Evolutionary conservation across 2,329 filamentous ascomycete species (phyloP), one percentile per base, ranked within the genome.

Genomic region (Fonsecaea pedrosoi): DNA sequence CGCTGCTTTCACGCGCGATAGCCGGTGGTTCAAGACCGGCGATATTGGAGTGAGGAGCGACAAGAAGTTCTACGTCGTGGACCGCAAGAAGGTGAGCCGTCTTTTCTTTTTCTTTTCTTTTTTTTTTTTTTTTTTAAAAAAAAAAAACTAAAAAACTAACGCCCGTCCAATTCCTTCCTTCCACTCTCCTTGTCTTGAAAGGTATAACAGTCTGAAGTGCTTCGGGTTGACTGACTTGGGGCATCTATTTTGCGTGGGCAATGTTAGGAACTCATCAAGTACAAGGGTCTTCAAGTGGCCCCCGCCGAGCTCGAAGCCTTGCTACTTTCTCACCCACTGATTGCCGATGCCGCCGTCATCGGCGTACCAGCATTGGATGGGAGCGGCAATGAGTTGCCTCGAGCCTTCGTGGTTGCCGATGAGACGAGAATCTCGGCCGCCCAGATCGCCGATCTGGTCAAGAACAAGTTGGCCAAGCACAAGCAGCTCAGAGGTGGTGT

Each of bases 51-150:
- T 92, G 70, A 86, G 90, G 73, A 91, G 96, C 74, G 62, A 69
- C 6, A 91, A 90, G n/a, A 91, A 95, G 75, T 91, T 96, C 74
- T 97, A 89, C 81, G 93, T 97, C 75, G 96, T 93, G 0, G 94
- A 97, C 75, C 89, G 94, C 6, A 83, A 92, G 40, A 93, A 92
- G 81, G 83, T 70, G 58, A 38, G 35, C 35, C 35, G 3, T 25
- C 25, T 25, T 25, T 25, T 25, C 2, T 21, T 21, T 21, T 21
- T 21, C 1, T 21, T 21, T 21, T 21, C 1, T 21, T 37, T 50
- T 56, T 57, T 25, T n/a, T n/a, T n/a, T n/a, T n/a, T n/a, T n/a
- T n/a, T n/a, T n/a, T n/a, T n/a, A n/a, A n/a, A n/a, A n/a, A n/a
- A n/a, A n/a, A n/a, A n/a, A n/a, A n/a, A n/a, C n/a, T n/a, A n/a